Evolutionary conservation across 352 stramenopile species (phyloP).

Genomic region (Phytophthora uliginosa): DNA sequence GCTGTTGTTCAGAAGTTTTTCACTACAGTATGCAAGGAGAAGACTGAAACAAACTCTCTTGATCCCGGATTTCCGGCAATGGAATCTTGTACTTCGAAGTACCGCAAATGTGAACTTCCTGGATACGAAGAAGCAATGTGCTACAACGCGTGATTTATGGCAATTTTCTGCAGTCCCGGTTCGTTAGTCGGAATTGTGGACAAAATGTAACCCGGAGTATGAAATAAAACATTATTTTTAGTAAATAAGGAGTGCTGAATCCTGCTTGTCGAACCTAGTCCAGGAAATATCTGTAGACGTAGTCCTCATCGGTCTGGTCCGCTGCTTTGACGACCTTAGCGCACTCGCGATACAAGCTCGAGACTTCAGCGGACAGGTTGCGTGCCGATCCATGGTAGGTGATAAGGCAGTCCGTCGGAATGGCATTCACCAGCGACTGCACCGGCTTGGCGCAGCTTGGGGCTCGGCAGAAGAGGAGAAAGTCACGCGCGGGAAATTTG

Average conservation of each 20-base stretch:
- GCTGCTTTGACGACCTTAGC: not conserved
- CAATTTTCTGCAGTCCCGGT: conserved; percentile 33
- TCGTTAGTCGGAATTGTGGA: conserved; percentile 17
- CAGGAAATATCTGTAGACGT: conserved; percentile 14
- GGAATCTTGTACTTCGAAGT: conserved; percentile 23
- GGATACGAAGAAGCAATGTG: conserved; percentile 30
- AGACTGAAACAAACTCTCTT: not conserved
- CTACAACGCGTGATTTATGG: conserved; percentile 45
- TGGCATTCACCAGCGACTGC: conserved; percentile 1
- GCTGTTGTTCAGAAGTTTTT: conserved; percentile 14
- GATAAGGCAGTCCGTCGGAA: conserved; percentile 3
- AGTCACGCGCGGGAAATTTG: conserved; percentile 5
- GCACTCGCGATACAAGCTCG: not conserved
- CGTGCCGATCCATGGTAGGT: conserved; percentile 2
- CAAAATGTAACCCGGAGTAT: conserved; percentile 16
- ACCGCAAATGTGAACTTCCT: conserved; percentile 16
- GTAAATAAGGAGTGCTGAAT: not conserved
- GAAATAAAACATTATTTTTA: conserved; percentile 11
- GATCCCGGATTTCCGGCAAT: conserved; percentile 11
- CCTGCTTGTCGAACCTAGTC: no score
- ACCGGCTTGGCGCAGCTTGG: conserved; percentile 8
- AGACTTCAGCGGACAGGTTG: conserved; percentile 4
- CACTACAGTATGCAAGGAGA: conserved; percentile 6
- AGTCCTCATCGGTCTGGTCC: not conserved
- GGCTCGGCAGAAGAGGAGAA: conserved; percentile 19